Conservation (phyloP, 495 filamentous ascomycete genomes). For the Hypoxylon cercidicola region DNA sequence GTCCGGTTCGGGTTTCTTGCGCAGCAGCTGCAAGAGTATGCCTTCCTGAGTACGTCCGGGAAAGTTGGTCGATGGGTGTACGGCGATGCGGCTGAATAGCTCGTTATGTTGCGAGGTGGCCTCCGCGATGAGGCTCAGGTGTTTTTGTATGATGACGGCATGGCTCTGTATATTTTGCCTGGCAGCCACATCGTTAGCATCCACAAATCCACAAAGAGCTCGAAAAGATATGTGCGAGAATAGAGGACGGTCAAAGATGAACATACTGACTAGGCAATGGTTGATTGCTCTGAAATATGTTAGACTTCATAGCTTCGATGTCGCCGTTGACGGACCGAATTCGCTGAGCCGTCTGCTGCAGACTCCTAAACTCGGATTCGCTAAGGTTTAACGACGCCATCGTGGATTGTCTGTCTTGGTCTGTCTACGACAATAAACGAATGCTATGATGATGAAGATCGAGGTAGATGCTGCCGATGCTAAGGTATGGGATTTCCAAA, state of each 20-base stretch:
- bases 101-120: conserved; percentile 67
- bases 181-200: background rate
- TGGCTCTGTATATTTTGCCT: conserved; percentile 78
- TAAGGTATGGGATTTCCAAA: conserved; percentile 28
- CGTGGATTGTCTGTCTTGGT: background rate
- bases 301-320: conserved; percentile 67
- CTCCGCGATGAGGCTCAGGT: conserved; percentile 68
- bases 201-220: background rate
- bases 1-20: conserved; percentile 82
- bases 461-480: no score
- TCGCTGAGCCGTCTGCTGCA: conserved; percentile 79
- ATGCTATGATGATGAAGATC: no score
- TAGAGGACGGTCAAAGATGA: background rate
- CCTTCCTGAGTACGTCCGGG: conserved; percentile 74
- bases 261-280: conserved; percentile 53
- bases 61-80: conserved; percentile 80
- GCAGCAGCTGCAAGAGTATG: conserved; percentile 71
- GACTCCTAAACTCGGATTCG: conserved; percentile 73
- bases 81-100: conserved; percentile 69
- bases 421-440: background rate
- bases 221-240: no score
- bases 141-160: conserved; percentile 70
- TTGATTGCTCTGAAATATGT: conserved; percentile 43
- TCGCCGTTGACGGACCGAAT: conserved; percentile 74
- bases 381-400: conserved; percentile 62